Evolutionary conservation across 2,329 filamentous ascomycete species (phyloP).

Genomic region (Fusarium sp.): DNA sequence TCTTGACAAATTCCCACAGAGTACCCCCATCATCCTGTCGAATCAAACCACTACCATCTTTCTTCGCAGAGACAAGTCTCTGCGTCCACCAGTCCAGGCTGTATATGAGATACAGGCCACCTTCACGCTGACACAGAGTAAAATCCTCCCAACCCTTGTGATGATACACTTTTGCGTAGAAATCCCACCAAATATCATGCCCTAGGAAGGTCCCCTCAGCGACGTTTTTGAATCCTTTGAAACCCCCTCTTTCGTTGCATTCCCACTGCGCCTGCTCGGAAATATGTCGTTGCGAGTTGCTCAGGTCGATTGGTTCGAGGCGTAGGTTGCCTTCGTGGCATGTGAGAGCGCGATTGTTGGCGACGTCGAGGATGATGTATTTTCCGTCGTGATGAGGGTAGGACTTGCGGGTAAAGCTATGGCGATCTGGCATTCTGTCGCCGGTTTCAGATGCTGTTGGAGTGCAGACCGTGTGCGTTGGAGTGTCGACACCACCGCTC

Average conservation of each 20-base stretch:
- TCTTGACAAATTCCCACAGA: conserved; percentile 4
- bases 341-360: not conserved
- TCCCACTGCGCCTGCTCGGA: not conserved
- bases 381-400: not conserved
- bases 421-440: not conserved
- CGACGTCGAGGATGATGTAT: not conserved
- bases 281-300: not conserved
- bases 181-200: not conserved
- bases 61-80: not conserved
- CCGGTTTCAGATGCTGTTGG: not conserved
- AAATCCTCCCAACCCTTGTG: not conserved
- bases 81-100: not conserved
- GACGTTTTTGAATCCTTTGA: not conserved
- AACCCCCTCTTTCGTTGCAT: not conserved
- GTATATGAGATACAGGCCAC: not conserved
- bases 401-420: not conserved
- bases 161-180: not conserved
- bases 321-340: not conserved
- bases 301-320: not conserved
- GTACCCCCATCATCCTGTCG: not conserved
- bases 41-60: not conserved
- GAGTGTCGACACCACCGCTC: not conserved
- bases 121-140: not conserved
- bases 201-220: not conserved
- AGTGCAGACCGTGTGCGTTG: not conserved